phyloP scores from a whole-genome alignment of 1,139 yeast species.

The Pichia sp. region DNA sequence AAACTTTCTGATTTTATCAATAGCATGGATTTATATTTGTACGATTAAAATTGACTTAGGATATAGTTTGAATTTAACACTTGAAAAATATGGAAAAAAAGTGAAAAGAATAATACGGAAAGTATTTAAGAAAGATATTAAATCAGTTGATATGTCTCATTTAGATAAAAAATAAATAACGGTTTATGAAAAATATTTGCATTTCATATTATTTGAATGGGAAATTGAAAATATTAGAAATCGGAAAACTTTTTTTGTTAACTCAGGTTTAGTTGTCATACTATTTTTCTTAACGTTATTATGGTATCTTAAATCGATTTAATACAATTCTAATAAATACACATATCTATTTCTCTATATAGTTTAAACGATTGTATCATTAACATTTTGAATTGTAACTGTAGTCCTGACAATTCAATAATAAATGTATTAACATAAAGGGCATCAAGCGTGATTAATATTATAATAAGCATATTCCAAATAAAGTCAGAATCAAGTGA shows the following conservation, averaged over 20 bases:
- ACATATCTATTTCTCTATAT: neutral
- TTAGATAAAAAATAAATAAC: constrained; percentile 7
- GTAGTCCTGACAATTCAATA: constrained; percentile 22
- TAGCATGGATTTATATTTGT: constrained; percentile 18
- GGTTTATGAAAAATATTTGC: neutral
- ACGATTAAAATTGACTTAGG: constrained; percentile 12
- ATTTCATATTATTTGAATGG: constrained; percentile 14
- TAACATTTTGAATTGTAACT: constrained; percentile 10
- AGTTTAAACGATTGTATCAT: constrained; percentile 8
- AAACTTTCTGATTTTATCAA: constrained; percentile 17
- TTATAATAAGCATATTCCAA: constrained; percentile 13
- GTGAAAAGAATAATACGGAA: neutral
- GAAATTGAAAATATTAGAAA: constrained; percentile 6
- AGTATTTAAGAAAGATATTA: constrained; percentile 1
- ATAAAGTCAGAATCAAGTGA: neutral
- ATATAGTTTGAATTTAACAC: neutral
- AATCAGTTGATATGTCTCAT: constrained; percentile 6
- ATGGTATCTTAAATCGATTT: constrained; percentile 11
- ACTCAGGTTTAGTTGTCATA: neutral
- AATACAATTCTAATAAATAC: neutral
- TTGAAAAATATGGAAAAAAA: constrained; percentile 1
- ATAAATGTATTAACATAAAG: constrained; percentile 20
- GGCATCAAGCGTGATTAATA: constrained; percentile 22
- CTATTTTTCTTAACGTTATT: constrained; percentile 1
- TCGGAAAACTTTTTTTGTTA: constrained; percentile 7